phyloP scores from a whole-genome alignment of 192 early-diverging fungal species.

The Funneliformis geosporum region DNA sequence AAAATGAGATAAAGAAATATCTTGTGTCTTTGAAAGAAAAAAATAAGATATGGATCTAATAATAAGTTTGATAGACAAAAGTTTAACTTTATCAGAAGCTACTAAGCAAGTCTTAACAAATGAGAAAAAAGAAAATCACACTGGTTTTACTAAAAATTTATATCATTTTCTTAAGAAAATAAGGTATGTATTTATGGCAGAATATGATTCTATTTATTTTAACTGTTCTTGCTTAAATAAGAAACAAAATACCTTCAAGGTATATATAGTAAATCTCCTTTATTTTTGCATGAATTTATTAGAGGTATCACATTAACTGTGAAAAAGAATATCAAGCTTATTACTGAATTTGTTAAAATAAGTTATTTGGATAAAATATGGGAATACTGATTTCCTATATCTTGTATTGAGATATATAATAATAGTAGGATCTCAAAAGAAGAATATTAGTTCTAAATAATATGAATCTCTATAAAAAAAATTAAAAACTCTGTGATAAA shows the following conservation, averaged over 20 bases:
- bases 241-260: slow-evolving; percentile 8
- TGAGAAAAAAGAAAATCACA: neutral
- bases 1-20: slow-evolving; percentile 6
- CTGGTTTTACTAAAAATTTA: neutral
- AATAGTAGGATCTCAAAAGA: neutral
- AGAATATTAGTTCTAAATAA: slow-evolving; percentile 15
- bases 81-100: neutral
- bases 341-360: neutral
- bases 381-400: neutral
- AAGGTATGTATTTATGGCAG: neutral
- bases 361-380: slow-evolving; percentile 3
- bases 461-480: slow-evolving; percentile 8
- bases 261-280: neutral
- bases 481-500: neutral
- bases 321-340: slow-evolving; percentile 3
- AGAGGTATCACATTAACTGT: slow-evolving; percentile 8
- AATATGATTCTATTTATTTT: slow-evolving; percentile 11
- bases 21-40: neutral
- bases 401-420: slow-evolving; percentile 20
- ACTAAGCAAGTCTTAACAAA: neutral
- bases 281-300: neutral
- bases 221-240: neutral
- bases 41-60: slow-evolving; percentile 11
- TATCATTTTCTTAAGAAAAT: neutral
- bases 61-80: neutral